A percentile compares a stretch with the other conserved stretches of the same genome.
These are phyloP conservation scores for Mitragyna speciosa DNA, from an alignment of 257 asterid genomes.

Conservation along the genomic window DNA sequence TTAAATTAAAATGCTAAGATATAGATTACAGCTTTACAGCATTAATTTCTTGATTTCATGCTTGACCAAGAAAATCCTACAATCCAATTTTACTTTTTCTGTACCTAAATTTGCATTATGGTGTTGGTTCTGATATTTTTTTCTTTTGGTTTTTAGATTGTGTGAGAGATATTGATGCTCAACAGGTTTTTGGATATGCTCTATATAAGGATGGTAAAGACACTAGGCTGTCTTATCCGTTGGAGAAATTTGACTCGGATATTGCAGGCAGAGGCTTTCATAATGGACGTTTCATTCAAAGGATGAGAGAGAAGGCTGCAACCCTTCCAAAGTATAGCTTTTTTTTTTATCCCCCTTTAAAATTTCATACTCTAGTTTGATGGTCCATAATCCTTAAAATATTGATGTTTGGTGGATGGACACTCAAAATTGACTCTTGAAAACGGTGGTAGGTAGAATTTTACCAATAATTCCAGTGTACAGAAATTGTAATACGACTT, in stretches of 20 bases:
- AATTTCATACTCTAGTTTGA: not conserved
- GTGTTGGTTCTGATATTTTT: not conserved
- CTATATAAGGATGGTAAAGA: slow-evolving; percentile 70
- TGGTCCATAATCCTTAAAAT: not conserved
- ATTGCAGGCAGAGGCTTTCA: slow-evolving; percentile 80
- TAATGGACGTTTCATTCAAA: slow-evolving; percentile 76
- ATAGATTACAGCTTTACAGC: not conserved
- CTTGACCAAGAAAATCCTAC: not conserved
- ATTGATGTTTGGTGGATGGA: not conserved
- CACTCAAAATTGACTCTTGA: not conserved
- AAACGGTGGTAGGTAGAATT: not conserved
- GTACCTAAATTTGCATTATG: not conserved
- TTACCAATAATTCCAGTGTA: not conserved
- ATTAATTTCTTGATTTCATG: not conserved
- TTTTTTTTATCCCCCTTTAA: not conserved
- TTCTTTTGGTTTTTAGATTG: slow-evolving; percentile 50
- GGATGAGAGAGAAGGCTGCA: slow-evolving; percentile 78
- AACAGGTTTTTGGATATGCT: slow-evolving; percentile 64
- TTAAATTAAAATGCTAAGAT: not conserved
- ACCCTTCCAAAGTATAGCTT: slow-evolving; percentile 63
- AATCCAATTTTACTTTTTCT: not conserved
- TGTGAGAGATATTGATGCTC: slow-evolving; percentile 64
- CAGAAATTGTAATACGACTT: not conserved
- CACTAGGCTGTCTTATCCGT: slow-evolving; percentile 60
- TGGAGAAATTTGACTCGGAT: slow-evolving; percentile 61